phyloP scores from a whole-genome alignment of 768 basidiomycete species.

The Auriscalpium orientale region DNA sequence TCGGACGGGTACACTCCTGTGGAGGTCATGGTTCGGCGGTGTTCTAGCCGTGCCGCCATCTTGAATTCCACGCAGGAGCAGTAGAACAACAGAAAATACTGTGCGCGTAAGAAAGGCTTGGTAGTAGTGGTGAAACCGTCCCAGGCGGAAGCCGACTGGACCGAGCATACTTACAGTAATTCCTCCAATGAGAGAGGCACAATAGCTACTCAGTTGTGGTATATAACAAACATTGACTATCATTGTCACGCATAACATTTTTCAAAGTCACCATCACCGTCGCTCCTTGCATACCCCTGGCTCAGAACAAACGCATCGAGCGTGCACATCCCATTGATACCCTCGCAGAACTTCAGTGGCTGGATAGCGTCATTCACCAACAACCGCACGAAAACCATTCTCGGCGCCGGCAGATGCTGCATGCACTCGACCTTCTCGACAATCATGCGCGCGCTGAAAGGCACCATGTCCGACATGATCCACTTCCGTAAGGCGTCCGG shows the following conservation, averaged over 20 bases:
- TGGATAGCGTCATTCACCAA: slow-evolving; percentile 72
- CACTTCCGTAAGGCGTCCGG: slow-evolving; percentile 30
- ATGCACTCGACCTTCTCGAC: slow-evolving; percentile 59
- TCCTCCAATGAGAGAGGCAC: too few relatives aligned
- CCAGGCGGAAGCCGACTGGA: too few relatives aligned
- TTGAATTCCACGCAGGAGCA: background rate
- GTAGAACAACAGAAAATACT: too few relatives aligned
- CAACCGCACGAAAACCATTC: slow-evolving; percentile 42
- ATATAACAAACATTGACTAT: too few relatives aligned
- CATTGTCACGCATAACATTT: too few relatives aligned
- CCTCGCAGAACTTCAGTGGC: slow-evolving; percentile 54
- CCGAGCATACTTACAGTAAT: too few relatives aligned
- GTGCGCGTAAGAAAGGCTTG: too few relatives aligned
- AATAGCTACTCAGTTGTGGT: too few relatives aligned
- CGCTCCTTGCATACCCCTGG: slow-evolving; percentile 58
- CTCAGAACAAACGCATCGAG: slow-evolving; percentile 61
- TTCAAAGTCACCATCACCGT: slow-evolving; percentile 58
- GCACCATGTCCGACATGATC: slow-evolving; percentile 53
- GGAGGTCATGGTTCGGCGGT: slow-evolving; percentile 9
- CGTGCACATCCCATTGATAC: slow-evolving; percentile 51
- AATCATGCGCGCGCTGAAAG: slow-evolving; percentile 71
- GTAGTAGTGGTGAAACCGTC: too few relatives aligned
- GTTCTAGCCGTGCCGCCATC: slow-evolving; percentile 5
- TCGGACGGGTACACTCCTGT: slow-evolving; percentile 9
- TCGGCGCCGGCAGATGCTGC: slow-evolving; percentile 2